Evolutionary conservation across 208 protist genomes (phyloP), one percentile per base, ranked within the genome.

Genomic region (Leishmania gerbilli): DNA sequence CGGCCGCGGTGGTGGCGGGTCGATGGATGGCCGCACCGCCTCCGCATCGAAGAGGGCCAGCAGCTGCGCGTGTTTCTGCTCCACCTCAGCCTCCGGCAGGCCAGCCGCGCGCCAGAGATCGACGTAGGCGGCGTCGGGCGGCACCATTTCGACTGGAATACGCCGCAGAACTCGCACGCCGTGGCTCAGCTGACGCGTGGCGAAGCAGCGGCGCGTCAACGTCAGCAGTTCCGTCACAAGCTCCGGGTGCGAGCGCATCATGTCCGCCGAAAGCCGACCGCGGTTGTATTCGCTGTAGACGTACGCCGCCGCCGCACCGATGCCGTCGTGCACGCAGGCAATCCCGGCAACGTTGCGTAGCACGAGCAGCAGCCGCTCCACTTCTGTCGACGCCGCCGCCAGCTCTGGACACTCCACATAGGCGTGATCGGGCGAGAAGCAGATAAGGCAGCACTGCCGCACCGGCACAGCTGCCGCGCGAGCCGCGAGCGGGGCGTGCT

Each of bases 271-370:
- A 3, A 95, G 84, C 0, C 81, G 84, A 17, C 90, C 90, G 65
- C 84, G 77, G 84, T 95, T 94, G 88, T 97, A 96, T 82, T 82
- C 84, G 82, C 94, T 83, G 77, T 97, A 94, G 6, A 96, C 83
- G 71, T 91, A 95, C 40, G 83, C 89, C 5, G 92, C 92, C 1
- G 94, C 92, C 0, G 88, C 92, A 31, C 74, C 82, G 42, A 96
- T 83, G 77, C 94, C 94, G 76, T 92, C 87, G 74, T 47, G 68
- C 45, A 69, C 79, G 84, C 77, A 88, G 31, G 55, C 62, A 69
- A 97, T 95, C 49, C 88, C 84, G 53, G 88, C 92, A 21, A 97
- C 90, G n/a, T 93, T 83, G 9, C 65, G 31, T 21, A 86, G 71
- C 3, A 97, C 84, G 17, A 87, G 78, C 45, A 84, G 71, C 5